Evolutionary conservation across 2,329 filamentous ascomycete species (phyloP).

Genomic region (Helicocarpus griseus): DNA sequence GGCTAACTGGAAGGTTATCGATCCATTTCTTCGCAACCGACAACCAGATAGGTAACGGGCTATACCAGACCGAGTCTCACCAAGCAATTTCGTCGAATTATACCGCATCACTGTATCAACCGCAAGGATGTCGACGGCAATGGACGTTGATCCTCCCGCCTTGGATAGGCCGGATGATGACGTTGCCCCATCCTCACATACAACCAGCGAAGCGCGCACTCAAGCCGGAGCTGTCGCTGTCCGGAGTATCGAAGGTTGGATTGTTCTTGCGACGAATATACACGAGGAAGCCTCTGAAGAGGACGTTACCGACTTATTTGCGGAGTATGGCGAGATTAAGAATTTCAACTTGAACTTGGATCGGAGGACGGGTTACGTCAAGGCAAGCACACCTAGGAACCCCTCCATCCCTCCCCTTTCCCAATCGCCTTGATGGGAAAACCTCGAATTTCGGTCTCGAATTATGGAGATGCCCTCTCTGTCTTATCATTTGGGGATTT

Average conservation of each 20-base stretch:
- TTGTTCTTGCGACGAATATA: slow-evolving; percentile 59
- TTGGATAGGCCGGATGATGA: slow-evolving; percentile 22
- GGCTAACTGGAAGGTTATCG: neutral
- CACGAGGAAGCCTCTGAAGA: slow-evolving; percentile 61
- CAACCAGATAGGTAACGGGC: neutral
- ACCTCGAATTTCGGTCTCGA: too few relatives aligned
- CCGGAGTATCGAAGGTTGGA: slow-evolving; percentile 60
- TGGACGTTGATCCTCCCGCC: slow-evolving; percentile 36
- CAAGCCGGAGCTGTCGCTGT: slow-evolving; percentile 45
- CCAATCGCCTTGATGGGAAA: too few relatives aligned
- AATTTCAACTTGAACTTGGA: slow-evolving; percentile 58
- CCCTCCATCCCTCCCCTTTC: neutral
- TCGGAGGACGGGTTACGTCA: slow-evolving; percentile 57
- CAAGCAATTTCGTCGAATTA: neutral
- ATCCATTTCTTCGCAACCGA: neutral
- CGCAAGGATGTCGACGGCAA: slow-evolving; percentile 32
- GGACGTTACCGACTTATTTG: slow-evolving; percentile 56
- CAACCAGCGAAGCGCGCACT: slow-evolving; percentile 33
- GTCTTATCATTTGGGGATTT: neutral
- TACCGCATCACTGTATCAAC: neutral
- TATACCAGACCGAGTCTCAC: neutral
- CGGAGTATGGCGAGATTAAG: slow-evolving; percentile 58
- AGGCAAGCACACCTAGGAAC: slow-evolving; percentile 37
- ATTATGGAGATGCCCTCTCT: too few relatives aligned
- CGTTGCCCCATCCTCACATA: slow-evolving; percentile 20